Conservation (phyloP, 805 yeast genomes). For the Teunomyces kruisii region DNA sequence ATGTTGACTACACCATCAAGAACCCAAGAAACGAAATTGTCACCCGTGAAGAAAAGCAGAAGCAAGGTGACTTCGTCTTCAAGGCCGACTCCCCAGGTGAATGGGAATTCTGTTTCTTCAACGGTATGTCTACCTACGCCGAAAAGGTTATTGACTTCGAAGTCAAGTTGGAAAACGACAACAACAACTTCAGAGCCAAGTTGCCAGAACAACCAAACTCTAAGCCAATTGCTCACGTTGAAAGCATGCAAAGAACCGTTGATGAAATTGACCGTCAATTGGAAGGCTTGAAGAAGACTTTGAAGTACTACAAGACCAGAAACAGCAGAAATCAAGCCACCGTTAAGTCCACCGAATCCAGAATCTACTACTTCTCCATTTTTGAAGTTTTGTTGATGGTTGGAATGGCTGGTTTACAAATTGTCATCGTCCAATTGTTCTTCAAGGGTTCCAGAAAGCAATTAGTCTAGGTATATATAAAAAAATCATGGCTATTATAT, state of each 20-base stretch:
- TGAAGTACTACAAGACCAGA: constrained; percentile 86
- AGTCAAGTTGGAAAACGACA: constrained; percentile 52
- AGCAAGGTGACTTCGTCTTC: constrained; percentile 80
- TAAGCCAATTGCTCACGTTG: constrained; percentile 52
- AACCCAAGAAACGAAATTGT: constrained; percentile 58
- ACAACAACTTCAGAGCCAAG: constrained; percentile 49
- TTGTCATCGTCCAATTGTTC: constrained; percentile 64
- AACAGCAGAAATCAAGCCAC: constrained; percentile 90
- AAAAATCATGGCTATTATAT: neutral
- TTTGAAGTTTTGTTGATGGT: constrained; percentile 72
- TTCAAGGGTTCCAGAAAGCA: constrained; percentile 73
- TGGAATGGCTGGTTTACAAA: constrained; percentile 70
- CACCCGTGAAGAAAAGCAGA: constrained; percentile 56
- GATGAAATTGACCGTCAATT: constrained; percentile 60
- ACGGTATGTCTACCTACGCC: constrained; percentile 77
- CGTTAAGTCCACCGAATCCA: constrained; percentile 73
- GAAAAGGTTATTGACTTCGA: constrained; percentile 86
- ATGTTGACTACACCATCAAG: constrained; percentile 66
- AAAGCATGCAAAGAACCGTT: constrained; percentile 53
- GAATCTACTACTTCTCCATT: constrained; percentile 75
- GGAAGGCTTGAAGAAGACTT: constrained; percentile 52
- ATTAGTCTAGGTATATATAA: constrained; percentile 39
- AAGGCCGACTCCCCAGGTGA: constrained; percentile 69
- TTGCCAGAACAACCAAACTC: constrained; percentile 54
- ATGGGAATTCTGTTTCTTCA: constrained; percentile 82